Evolutionary conservation across 257 asterid species (phyloP).

Genomic region (Misopates orontium): DNA sequence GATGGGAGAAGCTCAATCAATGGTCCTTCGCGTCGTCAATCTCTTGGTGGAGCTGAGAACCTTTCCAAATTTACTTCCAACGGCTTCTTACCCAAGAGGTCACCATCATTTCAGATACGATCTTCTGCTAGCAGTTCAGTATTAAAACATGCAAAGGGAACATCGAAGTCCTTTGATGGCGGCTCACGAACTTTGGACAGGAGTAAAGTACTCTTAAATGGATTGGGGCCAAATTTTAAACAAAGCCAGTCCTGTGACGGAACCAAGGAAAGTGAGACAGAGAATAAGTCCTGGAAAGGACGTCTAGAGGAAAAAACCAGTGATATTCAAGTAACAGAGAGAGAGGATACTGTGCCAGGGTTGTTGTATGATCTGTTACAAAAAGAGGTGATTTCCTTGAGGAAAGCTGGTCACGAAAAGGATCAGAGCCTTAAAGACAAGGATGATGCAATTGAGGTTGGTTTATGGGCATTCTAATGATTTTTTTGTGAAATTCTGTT

Average conservation of each 20-base stretch:
- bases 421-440: conserved; percentile 97
- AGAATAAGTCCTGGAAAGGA: conserved; percentile 62
- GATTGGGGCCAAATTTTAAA: conserved; percentile 83
- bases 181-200: conserved; percentile 88
- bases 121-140: conserved; percentile 89
- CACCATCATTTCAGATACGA: conserved; percentile 87
- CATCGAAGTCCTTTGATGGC: conserved; percentile 97
- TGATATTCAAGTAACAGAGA: conserved; percentile 55
- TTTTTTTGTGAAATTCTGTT: conserved; percentile 13
- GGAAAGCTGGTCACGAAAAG: conserved; percentile 91
- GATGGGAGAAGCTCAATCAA: conserved; percentile 77
- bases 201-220: conserved; percentile 78
- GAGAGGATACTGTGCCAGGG: conserved; percentile 84
- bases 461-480: conserved; percentile 22
- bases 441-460: conserved; percentile 97
- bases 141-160: conserved; percentile 93
- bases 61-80: conserved; percentile 75
- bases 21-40: conserved; percentile 84
- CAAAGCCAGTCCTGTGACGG: conserved; percentile 92
- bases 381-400: conserved; percentile 82
- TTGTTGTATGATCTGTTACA: conserved; percentile 79
- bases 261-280: conserved; percentile 65
- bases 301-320: conserved; percentile 60
- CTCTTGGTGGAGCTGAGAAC: conserved; percentile 90
- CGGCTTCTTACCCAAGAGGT: conserved; percentile 87